Evolutionary conservation across 164 flowering plant species (phyloP).

Genomic region (Magnolia officinalis): DNA sequence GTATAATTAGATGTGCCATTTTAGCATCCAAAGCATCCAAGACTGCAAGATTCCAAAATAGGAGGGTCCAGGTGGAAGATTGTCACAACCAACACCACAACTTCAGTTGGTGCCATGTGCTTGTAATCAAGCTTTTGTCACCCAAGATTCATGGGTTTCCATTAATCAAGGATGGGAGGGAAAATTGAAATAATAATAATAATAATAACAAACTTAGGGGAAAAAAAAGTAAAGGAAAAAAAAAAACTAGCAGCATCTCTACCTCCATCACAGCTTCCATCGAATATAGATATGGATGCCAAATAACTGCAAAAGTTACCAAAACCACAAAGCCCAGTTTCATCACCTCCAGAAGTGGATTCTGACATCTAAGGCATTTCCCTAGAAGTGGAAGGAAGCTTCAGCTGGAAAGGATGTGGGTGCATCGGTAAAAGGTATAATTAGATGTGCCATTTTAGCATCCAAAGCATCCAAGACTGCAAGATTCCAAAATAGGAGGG

Average conservation of each 20-base stretch:
- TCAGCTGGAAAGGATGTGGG: not conserved
- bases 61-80: not conserved
- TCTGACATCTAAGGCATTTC: slow-evolving; percentile 55
- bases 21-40: not conserved
- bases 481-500: not conserved
- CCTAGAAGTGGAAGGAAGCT: slow-evolving; percentile 26
- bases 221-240: slow-evolving; percentile 8
- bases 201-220: not conserved
- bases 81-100: not conserved
- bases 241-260: slow-evolving; percentile 1
- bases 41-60: not conserved
- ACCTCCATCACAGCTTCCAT: slow-evolving; percentile 57
- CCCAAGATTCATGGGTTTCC: not conserved
- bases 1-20: not conserved
- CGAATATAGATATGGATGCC: slow-evolving; percentile 91
- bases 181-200: not conserved
- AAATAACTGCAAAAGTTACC: slow-evolving; percentile 72
- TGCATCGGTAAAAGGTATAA: not conserved
- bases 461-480: not conserved
- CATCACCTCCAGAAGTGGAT: slow-evolving; percentile 62
- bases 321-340: slow-evolving; percentile 73
- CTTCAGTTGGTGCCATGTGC: not conserved
- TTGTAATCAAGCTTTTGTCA: not conserved
- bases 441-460: not conserved
- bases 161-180: not conserved